phyloP scores from a whole-genome alignment of 2,329 filamentous ascomycete species.

The Paracoccidioides lutzii region DNA sequence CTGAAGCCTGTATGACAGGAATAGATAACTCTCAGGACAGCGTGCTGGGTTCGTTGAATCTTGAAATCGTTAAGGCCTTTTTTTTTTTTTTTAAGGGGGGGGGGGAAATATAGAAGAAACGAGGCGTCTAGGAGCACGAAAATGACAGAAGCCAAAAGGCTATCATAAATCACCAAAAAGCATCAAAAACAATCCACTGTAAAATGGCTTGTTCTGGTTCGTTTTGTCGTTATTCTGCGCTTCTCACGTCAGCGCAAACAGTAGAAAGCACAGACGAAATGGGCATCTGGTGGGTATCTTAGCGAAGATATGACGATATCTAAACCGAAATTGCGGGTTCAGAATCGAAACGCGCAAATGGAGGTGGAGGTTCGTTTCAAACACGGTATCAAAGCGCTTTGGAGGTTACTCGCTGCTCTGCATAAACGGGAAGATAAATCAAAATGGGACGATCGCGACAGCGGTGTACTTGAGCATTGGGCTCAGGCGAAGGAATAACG shows the following conservation, averaged over 20 bases:
- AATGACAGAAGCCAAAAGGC: neutral
- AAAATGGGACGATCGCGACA: neutral
- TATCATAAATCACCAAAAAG: neutral
- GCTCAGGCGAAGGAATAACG: neutral
- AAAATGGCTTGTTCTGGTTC: neutral
- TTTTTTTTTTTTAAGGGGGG: too few species aligned
- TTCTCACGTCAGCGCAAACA: neutral
- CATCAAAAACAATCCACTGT: neutral
- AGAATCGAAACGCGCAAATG: neutral
- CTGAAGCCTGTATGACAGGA: neutral
- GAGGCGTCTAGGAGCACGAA: conserved; percentile 12
- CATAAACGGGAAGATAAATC: neutral
- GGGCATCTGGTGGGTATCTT: neutral
- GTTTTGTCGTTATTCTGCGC: neutral
- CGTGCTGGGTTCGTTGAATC: conserved; percentile 17
- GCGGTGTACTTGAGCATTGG: neutral
- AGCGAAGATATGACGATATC: neutral
- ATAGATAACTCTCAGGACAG: neutral
- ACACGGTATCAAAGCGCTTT: neutral
- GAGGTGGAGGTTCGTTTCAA: neutral
- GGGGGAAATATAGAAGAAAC: conserved; percentile 12
- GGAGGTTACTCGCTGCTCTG: neutral
- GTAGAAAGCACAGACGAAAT: neutral
- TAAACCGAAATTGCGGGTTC: neutral
- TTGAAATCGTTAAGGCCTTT: conserved; percentile 22